These are phyloP conservation scores for Rhinocladiella mackenziei DNA, from an alignment of 2,329 filamentous ascomycete genomes.

Conservation along the genomic window DNA sequence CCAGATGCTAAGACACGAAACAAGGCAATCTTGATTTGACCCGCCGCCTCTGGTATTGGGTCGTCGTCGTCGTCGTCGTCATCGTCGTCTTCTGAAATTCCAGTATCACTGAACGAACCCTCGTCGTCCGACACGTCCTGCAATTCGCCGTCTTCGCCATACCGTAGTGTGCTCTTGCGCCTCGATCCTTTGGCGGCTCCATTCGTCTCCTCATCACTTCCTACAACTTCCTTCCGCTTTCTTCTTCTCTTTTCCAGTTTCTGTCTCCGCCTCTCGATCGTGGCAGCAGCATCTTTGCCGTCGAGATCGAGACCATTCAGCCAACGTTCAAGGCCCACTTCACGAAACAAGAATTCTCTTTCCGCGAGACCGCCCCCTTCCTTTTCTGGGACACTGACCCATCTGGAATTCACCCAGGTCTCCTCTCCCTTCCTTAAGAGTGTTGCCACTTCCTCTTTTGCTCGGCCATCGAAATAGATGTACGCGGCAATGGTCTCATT, in stretches of 20 bases:
- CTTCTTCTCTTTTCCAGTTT: conserved; percentile 79
- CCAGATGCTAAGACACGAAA: conserved; percentile 93
- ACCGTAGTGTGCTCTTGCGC: conserved; percentile 64
- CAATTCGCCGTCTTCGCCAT: conserved; percentile 71
- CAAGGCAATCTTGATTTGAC: conserved; percentile 96
- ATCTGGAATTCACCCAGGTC: conserved; percentile 97
- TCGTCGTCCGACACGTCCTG: conserved; percentile 71
- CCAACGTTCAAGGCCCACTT: conserved; percentile 94
- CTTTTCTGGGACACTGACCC: conserved; percentile 87
- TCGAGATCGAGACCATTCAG: conserved; percentile 94
- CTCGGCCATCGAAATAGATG: conserved; percentile 95
- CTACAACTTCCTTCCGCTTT: conserved; percentile 61
- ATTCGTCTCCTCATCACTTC: conserved; percentile 39
- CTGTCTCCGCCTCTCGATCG: conserved; percentile 60
- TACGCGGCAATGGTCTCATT: conserved; percentile 98
- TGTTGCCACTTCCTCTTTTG: conserved; percentile 95
- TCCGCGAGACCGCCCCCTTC: conserved; percentile 94
- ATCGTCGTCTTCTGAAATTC: conserved; percentile 67
- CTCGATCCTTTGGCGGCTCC: conserved; percentile 19
- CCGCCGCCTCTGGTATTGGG: conserved; percentile 81
- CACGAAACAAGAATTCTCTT: conserved; percentile 92
- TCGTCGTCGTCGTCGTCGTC: conserved; percentile 83
- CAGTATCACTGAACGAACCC: conserved; percentile 60
- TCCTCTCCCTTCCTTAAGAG: conserved; percentile 88
- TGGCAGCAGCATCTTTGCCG: conserved; percentile 77